Percentiles rank a stretch among this genome's conserved stretches.
These are phyloP conservation scores for Phytophthora sojae DNA, from an alignment of 352 stramenopile species.

Conservation along the genomic window DNA sequence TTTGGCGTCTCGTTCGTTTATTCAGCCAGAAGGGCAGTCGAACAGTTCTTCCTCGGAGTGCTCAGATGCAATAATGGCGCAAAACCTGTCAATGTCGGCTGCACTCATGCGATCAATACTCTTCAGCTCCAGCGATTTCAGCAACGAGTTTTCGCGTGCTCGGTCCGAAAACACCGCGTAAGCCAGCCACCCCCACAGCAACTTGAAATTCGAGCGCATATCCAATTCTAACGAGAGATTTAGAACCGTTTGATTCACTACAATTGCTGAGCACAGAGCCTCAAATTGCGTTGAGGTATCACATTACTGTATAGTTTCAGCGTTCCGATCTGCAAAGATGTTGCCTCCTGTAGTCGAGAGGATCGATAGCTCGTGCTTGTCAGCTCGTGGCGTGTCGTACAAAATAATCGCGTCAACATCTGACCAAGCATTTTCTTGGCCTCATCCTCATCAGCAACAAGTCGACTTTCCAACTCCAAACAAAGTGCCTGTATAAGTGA, in stretches of 20 bases:
- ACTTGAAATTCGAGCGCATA: neutral
- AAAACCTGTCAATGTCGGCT: neutral
- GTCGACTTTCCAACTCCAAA: neutral
- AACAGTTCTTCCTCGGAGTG: slow-evolving; percentile 1
- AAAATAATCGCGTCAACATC: neutral
- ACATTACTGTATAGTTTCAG: neutral
- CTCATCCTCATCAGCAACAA: neutral
- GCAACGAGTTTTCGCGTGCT: neutral
- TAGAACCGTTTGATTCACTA: neutral
- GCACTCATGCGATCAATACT: neutral
- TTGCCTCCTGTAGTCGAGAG: too few species aligned
- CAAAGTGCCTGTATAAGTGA: neutral
- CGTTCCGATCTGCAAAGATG: neutral
- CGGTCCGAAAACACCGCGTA: neutral
- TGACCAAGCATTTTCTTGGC: neutral
- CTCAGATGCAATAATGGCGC: too few species aligned
- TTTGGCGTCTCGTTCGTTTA: too few species aligned
- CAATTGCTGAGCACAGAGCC: neutral
- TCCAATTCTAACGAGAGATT: neutral
- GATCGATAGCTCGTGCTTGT: neutral
- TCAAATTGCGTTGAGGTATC: neutral
- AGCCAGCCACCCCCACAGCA: neutral
- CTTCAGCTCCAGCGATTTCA: neutral
- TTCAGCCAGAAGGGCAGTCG: too few species aligned
- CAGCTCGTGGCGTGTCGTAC: neutral